A percentile compares a stretch with the other conserved stretches of the same genome.
Conservation (phyloP, 2,329 filamentous ascomycete genomes). For the Ophiocordyceps robertsii region DNA sequence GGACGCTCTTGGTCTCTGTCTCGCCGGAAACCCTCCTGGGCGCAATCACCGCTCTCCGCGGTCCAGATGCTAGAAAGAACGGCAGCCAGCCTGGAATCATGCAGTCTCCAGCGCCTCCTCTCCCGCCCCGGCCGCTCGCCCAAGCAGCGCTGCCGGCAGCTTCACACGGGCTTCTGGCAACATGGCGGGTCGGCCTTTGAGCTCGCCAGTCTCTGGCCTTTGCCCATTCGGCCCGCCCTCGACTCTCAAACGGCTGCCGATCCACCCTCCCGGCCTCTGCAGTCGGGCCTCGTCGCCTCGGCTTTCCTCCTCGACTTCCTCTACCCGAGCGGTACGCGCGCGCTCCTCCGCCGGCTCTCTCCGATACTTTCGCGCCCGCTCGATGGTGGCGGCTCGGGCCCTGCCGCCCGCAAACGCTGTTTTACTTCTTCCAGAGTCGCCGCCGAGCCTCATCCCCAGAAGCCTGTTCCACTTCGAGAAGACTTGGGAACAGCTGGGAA, state of each 20-base stretch:
- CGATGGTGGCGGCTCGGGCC: slow-evolving; percentile 4
- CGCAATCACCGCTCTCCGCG: background rate
- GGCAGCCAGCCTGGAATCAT: slow-evolving; percentile 40
- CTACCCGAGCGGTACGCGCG: slow-evolving; percentile 32
- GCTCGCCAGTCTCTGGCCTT: slow-evolving; percentile 28
- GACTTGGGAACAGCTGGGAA: background rate
- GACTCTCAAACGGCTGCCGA: slow-evolving; percentile 8
- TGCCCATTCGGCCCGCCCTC: slow-evolving; percentile 12
- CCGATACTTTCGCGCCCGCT: slow-evolving; percentile 7
- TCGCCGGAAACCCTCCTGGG: too few relatives aligned
- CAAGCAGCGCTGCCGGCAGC: slow-evolving; percentile 26
- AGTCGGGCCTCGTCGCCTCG: slow-evolving; percentile 26
- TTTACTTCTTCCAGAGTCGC: slow-evolving; percentile 13
- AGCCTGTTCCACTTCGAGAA: background rate
- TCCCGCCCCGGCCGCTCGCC: slow-evolving; percentile 21
- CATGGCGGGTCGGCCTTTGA: slow-evolving; percentile 38
- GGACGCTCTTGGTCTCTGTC: too few relatives aligned
- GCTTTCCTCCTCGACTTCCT: slow-evolving; percentile 42
- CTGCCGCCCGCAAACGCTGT: slow-evolving; percentile 10
- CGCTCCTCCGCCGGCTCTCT: slow-evolving; percentile 24
- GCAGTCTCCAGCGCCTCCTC: slow-evolving; percentile 38
- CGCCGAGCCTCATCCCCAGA: slow-evolving; percentile 1
- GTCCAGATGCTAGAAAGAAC: slow-evolving; percentile 44
- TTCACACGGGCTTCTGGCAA: slow-evolving; percentile 40
- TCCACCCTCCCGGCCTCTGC: slow-evolving; percentile 9